Percentiles rank a stretch among this genome's conserved stretches.
Conservation (phyloP, 2,329 filamentous ascomycete genomes). For the Pyricularia sp. region DNA sequence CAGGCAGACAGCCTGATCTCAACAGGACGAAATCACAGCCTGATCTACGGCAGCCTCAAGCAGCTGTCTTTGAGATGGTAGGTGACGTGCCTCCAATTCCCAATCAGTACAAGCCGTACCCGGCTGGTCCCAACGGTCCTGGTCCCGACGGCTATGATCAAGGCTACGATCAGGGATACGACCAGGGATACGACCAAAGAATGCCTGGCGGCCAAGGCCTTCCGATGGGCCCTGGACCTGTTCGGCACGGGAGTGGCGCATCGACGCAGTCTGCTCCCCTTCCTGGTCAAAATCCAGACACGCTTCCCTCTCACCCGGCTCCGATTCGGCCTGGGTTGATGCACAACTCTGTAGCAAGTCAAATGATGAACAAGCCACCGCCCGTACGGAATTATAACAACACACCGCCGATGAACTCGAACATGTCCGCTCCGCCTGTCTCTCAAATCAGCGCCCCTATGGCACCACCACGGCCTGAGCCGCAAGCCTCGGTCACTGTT, state of each 20-base stretch:
- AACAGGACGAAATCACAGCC: slow-evolving; percentile 59
- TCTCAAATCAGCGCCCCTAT: slow-evolving; percentile 14
- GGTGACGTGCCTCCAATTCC: slow-evolving; percentile 48
- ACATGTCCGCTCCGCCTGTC: slow-evolving; percentile 16
- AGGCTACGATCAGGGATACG: slow-evolving; percentile 2
- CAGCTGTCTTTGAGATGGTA: slow-evolving; percentile 67
- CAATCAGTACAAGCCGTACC: slow-evolving; percentile 18
- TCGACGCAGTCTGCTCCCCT: slow-evolving; percentile 18
- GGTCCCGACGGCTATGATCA: slow-evolving; percentile 11
- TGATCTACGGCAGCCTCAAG: slow-evolving; percentile 52
- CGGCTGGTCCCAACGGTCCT: slow-evolving; percentile 10
- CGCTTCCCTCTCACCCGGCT: not conserved
- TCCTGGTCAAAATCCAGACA: not conserved
- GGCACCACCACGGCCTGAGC: slow-evolving; percentile 16
- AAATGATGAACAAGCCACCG: slow-evolving; percentile 44
- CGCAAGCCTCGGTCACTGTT: slow-evolving; percentile 55
- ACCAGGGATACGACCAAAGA: not conserved
- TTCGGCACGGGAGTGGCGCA: slow-evolving; percentile 18
- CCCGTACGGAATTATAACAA: slow-evolving; percentile 46
- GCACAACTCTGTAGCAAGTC: slow-evolving; percentile 40
- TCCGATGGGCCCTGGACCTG: slow-evolving; percentile 17
- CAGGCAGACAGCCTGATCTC: slow-evolving; percentile 41
- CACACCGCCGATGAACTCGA: slow-evolving; percentile 27
- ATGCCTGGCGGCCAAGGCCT: slow-evolving; percentile 12
- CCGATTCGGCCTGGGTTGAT: slow-evolving; percentile 46